Conservation (phyloP, 305 asterid genomes). For the Fraxinus baroniana region DNA sequence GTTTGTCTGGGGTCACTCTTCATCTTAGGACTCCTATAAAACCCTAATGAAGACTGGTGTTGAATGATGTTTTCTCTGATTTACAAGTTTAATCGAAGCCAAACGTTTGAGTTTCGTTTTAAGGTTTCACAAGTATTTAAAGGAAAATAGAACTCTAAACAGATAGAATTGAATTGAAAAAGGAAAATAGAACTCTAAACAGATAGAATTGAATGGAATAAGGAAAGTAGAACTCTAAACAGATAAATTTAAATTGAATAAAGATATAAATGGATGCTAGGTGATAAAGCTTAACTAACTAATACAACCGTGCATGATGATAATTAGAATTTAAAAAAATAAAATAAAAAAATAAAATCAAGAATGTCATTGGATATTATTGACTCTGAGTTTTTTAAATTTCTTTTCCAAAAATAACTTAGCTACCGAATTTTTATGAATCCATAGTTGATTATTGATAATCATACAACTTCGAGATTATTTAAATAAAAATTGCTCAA, state of each 20-base stretch:
- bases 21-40: background rate
- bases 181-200: background rate
- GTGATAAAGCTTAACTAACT: background rate
- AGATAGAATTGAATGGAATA: background rate
- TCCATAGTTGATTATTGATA: background rate
- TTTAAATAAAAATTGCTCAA: too few species aligned
- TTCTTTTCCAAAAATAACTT: background rate
- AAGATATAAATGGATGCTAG: background rate
- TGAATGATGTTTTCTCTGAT: background rate
- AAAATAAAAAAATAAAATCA: background rate
- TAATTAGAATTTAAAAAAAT: too few species aligned
- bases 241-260: background rate
- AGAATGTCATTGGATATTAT: background rate
- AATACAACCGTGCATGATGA: background rate
- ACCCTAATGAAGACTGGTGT: background rate
- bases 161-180: too few species aligned
- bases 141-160: background rate
- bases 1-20: background rate
- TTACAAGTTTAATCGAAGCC: too few species aligned
- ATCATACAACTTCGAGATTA: too few species aligned
- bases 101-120: too few species aligned
- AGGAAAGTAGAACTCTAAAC: background rate
- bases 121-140: background rate
- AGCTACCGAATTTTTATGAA: background rate
- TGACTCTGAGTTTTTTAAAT: too few species aligned